Base-by-base conservation (phyloP, 176 grass and related monocot genomes). In the Oryza nivara region DNA sequence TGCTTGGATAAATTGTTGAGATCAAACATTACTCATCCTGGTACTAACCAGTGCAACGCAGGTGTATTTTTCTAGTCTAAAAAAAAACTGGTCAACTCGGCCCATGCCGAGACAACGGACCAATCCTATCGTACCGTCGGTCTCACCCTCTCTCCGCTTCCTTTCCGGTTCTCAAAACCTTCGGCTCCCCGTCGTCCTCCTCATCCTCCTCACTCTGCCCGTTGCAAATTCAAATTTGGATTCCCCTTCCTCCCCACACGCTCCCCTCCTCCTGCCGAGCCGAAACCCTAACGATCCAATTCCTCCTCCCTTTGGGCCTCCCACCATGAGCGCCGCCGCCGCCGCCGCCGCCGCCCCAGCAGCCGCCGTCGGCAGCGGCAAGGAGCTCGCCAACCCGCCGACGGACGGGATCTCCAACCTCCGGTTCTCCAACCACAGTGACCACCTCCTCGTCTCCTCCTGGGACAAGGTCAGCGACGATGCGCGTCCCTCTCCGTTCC, bases 351-450 rank as follows among this genome's bases (percentile, higher is more conserved):
- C 80, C 12, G 69, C 78, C 67, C 11, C 78, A 17, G 36, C 79
- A 25, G 54, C 73, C 34, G 80, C 63, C 34, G 28, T 74, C 61
- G 85, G 89, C 75, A 86, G 89, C 34, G 93, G 93, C 30, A 93
- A 81, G 86, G 96, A 99, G 83, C 88, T 99, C 36, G 68, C 77
- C 9, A 76, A 84, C 22, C 93, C 93, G 7, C 96, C 96, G 5
- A 71, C 96, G 1, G 93, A 99, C 63, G 96, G 96, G 58, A 91
- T 99, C 88, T 94, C 96, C 81, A 96, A 92, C 84, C 88, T 99
- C 52, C 96, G 91, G 28, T 99, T 99, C 84, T 99, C 96, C 68
- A 99, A 99, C 85, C 96, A 99, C 91, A 99, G 96, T 74, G 90
- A 99, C 76, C 88, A 96, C 72, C 89, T 99, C 60, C 92, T 99